A percentile compares a stretch with the other conserved stretches of the same genome.
Conservation (phyloP, 2,329 filamentous ascomycete species). For the Pseudogymnoascus sp. region DNA sequence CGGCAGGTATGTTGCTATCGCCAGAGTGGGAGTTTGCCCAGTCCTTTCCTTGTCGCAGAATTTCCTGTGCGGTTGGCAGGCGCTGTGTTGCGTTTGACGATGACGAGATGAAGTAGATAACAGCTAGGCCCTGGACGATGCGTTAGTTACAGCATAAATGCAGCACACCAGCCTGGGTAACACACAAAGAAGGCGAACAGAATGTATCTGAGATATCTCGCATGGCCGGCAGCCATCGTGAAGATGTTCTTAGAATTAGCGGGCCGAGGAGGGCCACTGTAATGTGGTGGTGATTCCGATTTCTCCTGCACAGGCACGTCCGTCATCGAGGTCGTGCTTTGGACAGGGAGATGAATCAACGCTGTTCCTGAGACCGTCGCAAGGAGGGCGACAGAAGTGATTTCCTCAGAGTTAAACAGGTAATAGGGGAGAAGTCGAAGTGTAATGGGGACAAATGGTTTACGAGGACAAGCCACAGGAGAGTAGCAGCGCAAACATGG, state of each 20-base stretch:
- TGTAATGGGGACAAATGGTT: slow-evolving; percentile 1
- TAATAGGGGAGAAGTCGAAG: background rate
- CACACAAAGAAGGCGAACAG: slow-evolving; percentile 78
- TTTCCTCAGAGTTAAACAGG: background rate
- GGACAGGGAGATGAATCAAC: background rate
- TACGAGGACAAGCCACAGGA: slow-evolving; percentile 1
- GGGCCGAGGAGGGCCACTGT: background rate
- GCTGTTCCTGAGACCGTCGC: background rate
- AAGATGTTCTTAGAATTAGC: background rate
- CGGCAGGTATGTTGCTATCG: background rate
- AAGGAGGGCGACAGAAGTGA: background rate
- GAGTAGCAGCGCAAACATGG: slow-evolving; percentile 3
- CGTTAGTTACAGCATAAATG: background rate
- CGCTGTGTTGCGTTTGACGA: slow-evolving; percentile 37
- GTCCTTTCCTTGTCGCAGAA: slow-evolving; percentile 19
- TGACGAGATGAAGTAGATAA: slow-evolving; percentile 76
- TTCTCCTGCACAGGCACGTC: background rate
- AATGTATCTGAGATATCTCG: slow-evolving; percentile 69
- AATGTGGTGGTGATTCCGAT: background rate
- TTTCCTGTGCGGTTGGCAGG: slow-evolving; percentile 25
- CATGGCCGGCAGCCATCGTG: slow-evolving; percentile 27
- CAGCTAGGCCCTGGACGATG: slow-evolving; percentile 46
- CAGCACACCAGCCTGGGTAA: slow-evolving; percentile 17
- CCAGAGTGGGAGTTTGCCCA: slow-evolving; percentile 10
- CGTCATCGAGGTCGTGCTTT: slow-evolving; percentile 1